Evolutionary conservation across 148 eudicot species (phyloP).

Genomic region (Silene conica): DNA sequence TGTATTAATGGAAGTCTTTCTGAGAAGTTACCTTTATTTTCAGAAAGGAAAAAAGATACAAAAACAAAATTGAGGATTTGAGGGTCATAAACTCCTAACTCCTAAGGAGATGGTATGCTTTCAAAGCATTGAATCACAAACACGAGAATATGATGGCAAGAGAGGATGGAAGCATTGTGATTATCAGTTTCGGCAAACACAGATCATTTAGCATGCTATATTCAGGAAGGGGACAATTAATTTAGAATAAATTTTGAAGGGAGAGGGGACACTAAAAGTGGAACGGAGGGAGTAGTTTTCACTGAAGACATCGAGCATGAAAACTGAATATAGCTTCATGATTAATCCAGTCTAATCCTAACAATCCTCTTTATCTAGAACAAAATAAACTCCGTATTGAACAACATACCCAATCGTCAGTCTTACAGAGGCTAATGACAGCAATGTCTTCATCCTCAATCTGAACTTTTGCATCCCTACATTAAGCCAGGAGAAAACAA

Average conservation of each 20-base stretch:
- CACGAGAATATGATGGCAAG: neutral
- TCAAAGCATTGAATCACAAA: neutral
- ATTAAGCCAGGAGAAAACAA: neutral
- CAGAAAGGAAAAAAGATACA: neutral
- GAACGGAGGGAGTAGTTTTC: neutral
- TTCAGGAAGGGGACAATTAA: too few relatives aligned
- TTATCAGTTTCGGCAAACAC: neutral
- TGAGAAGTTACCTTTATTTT: neutral
- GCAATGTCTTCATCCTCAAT: constrained; percentile 70
- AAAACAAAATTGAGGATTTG: neutral
- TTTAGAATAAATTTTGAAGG: too few relatives aligned
- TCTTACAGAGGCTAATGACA: constrained; percentile 46
- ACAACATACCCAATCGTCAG: constrained; percentile 67
- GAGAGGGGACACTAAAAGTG: too few relatives aligned
- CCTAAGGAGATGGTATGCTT: neutral
- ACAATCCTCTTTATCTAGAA: neutral
- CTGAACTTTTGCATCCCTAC: constrained; percentile 65
- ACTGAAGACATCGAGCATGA: neutral
- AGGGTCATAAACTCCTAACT: too few relatives aligned
- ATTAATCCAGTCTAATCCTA: neutral
- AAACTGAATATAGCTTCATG: neutral
- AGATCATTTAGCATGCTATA: neutral
- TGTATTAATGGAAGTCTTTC: neutral
- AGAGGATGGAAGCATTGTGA: neutral
- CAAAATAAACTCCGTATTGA: neutral